Evolutionary conservation across 805 yeast genomes (phyloP).

Genomic region (Monosporozyma siamensis): DNA sequence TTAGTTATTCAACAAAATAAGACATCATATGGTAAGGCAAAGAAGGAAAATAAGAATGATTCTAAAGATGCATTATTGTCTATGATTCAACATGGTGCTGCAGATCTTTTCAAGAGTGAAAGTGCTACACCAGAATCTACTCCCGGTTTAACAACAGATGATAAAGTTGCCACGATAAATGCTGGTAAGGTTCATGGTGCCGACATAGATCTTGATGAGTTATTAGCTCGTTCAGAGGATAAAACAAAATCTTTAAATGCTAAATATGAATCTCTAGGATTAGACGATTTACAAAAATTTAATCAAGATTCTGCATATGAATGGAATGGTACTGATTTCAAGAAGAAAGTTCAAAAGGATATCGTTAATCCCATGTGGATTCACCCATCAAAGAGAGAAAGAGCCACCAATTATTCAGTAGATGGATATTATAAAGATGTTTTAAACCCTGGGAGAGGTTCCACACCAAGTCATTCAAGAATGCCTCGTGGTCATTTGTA

Average conservation of each 20-base stretch:
- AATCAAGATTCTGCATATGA: conserved; percentile 69
- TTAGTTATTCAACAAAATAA: conserved; percentile 76
- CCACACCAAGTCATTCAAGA: conserved; percentile 49
- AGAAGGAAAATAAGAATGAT: conserved; percentile 26
- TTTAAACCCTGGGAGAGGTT: conserved; percentile 60
- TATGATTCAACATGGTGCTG: conserved; percentile 81
- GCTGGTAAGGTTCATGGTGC: conserved; percentile 18
- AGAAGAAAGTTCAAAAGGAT: conserved; percentile 43
- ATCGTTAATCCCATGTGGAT: conserved; percentile 60
- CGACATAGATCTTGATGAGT: conserved; percentile 48
- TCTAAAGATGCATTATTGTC: conserved; percentile 65
- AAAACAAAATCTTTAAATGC: conserved; percentile 54
- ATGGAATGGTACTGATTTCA: conserved; percentile 81
- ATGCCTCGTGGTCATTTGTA: conserved; percentile 79
- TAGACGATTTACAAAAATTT: conserved; percentile 71
- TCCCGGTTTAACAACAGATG: conserved; percentile 22
- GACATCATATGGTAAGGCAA: conserved; percentile 17
- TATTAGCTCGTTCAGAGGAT: conserved; percentile 50
- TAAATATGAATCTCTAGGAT: conserved; percentile 57
- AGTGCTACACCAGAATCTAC: conserved; percentile 15
- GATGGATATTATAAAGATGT: conserved; percentile 82
- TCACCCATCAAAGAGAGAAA: conserved; percentile 75
- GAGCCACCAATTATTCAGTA: conserved; percentile 77
- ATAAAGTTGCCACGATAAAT: conserved; percentile 9
- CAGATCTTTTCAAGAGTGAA: conserved; percentile 39